phyloP scores from a whole-genome alignment of 441 rosid genomes.

The Manihot esculenta region DNA sequence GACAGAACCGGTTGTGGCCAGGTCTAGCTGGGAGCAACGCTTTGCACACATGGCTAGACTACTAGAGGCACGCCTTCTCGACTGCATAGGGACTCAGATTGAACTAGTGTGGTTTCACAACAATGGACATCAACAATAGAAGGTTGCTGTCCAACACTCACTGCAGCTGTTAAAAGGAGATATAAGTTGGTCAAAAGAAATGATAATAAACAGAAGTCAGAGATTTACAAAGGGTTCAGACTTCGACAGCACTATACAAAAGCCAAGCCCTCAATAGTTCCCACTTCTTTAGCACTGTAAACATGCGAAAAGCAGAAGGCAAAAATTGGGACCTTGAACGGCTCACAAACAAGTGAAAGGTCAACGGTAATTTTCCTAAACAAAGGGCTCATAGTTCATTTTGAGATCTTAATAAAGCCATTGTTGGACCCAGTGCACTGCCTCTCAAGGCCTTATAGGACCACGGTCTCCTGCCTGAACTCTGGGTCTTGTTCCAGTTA shows the following conservation, averaged over 20 bases:
- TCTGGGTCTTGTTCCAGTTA: slow-evolving; percentile 47
- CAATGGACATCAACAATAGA: too few relatives aligned
- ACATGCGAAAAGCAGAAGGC: not conserved
- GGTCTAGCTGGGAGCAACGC: too few relatives aligned
- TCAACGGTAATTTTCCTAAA: not conserved
- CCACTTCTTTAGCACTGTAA: not conserved
- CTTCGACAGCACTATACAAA: slow-evolving; percentile 2
- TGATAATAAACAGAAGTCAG: too few relatives aligned
- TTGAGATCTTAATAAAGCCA: slow-evolving; percentile 70
- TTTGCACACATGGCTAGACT: too few relatives aligned
- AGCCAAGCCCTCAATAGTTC: not conserved
- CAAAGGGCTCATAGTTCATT: slow-evolving; percentile 36
- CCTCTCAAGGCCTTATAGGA: slow-evolving; percentile 57
- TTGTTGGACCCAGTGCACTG: slow-evolving; percentile 78
- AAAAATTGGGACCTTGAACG: slow-evolving; percentile 10
- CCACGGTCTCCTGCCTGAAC: slow-evolving; percentile 55
- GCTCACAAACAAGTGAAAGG: too few relatives aligned
- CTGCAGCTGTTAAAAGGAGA: too few relatives aligned
- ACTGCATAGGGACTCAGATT: not conserved
- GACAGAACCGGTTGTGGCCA: too few relatives aligned
- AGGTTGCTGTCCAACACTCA: too few relatives aligned
- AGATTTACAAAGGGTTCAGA: too few relatives aligned
- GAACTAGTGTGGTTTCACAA: not conserved
- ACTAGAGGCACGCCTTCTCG: not conserved
- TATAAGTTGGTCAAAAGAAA: not conserved